Base-by-base conservation (phyloP, 352 stramenopile species). In the Phytophthora podocarpi region DNA sequence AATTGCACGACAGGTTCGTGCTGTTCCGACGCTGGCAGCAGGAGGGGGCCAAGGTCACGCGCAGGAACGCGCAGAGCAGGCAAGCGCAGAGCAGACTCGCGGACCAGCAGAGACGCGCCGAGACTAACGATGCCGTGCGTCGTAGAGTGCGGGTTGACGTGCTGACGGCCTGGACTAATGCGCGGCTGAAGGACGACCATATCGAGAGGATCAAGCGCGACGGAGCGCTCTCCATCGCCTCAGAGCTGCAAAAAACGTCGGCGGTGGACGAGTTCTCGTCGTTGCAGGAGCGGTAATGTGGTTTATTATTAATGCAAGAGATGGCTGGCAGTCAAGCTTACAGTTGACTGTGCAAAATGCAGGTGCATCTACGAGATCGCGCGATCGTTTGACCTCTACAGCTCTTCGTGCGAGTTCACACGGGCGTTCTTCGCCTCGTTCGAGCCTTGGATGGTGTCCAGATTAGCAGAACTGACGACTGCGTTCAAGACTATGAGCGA, bases 381-480 rank as follows among this genome's bases (percentile, higher is more conserved):
- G 23, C 75, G 75, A 30, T 82, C 79, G n/a, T 91, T 93, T 39
- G 83, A 93, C 43, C 67, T 87, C 31, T 91, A 90, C 65, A 72
- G 59, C 12, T 68, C 78, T 5, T 71, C 67, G 16, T 91, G 83
- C 43, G 66, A 80, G 27, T 85, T 80, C 67, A 89, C 80, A 11
- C 71, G 77, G 15, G 64, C 77, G 15, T 90, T 82, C 51, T 93
- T 91, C 31, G 47, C 64, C 3, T 82, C 75, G 0, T 87, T 91
- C 20, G 81, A 90, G 70, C 81, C 81, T 11, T 93, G 83, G 83
- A 93, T 93, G 83, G 63, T 93, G 41, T 85, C 81, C 7, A 70
- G 73, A 26, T 48, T 93, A 7, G 76, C 83, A 16, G 76, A 82
- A 42, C 50, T 93, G 9, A 73, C 81, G 10, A 87, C 80, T 0